Evolutionary conservation across 257 asterid genomes (phyloP).

Genomic region (Solanum paucissectum): DNA sequence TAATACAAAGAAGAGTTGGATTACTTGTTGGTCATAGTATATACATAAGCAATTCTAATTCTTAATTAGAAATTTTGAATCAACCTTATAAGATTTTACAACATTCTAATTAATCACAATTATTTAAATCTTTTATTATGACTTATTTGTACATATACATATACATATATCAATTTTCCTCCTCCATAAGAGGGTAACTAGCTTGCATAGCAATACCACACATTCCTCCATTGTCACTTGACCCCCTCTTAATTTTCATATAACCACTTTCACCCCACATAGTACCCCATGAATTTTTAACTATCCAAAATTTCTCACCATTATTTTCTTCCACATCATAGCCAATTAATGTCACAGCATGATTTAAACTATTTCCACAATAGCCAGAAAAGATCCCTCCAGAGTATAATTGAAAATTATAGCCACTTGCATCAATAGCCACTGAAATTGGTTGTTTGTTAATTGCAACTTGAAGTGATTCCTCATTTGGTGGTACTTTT

Average conservation of each 20-base stretch:
- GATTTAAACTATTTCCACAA: slow-evolving; percentile 35
- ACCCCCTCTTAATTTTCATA: slow-evolving; percentile 30
- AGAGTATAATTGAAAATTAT: slow-evolving; percentile 36
- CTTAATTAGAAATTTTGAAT: neutral
- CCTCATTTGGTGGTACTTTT: slow-evolving; percentile 28
- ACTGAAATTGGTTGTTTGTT: slow-evolving; percentile 59
- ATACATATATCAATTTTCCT: neutral
- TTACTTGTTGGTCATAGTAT: neutral
- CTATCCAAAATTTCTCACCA: slow-evolving; percentile 45
- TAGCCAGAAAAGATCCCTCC: slow-evolving; percentile 36
- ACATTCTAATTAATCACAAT: neutral
- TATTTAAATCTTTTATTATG: neutral
- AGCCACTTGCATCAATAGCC: slow-evolving; percentile 40
- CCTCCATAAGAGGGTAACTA: slow-evolving; percentile 40
- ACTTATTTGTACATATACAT: neutral
- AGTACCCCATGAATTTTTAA: slow-evolving; percentile 66
- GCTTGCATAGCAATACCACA: slow-evolving; percentile 49
- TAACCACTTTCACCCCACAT: slow-evolving; percentile 57
- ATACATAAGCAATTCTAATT: neutral
- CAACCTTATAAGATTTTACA: neutral
- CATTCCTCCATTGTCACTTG: slow-evolving; percentile 11
- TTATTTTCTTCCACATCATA: slow-evolving; percentile 25
- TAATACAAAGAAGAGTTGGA: neutral
- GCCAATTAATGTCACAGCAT: slow-evolving; percentile 46
- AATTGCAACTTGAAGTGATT: slow-evolving; percentile 32